Evolutionary conservation across 208 protist species (phyloP).

Genomic region (Sergeia podlipaevii): DNA sequence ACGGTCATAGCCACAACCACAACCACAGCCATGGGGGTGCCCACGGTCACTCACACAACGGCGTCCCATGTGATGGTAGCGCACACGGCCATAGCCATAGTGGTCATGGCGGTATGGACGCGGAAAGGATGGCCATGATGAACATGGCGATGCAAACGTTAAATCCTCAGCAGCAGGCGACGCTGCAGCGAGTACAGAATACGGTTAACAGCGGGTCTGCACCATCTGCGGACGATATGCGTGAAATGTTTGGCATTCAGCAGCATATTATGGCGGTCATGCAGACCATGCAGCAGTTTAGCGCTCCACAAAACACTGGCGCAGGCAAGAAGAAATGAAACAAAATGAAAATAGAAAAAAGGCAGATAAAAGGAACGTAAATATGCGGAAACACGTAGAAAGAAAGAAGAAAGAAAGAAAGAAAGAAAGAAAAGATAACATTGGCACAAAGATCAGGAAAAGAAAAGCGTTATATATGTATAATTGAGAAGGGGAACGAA

Average conservation of each 20-base stretch:
- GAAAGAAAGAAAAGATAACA: too few species aligned
- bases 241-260: conserved; percentile 71
- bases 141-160: conserved; percentile 73
- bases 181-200: conserved; percentile 53
- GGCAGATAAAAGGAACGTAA: too few species aligned
- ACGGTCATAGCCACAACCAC: conserved; percentile 14
- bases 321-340: conserved; percentile 4
- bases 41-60: conserved; percentile 25
- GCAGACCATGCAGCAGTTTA: conserved; percentile 68
- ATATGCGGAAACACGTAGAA: too few species aligned
- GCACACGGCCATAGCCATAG: conserved; percentile 22
- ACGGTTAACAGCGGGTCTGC: conserved; percentile 47
- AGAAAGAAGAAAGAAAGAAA: too few species aligned
- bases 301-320: conserved; percentile 3
- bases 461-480: too few species aligned
- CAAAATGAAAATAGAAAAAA: conserved; percentile 1
- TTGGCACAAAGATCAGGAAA: too few species aligned
- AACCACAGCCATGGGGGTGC: conserved; percentile 14
- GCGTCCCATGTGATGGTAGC: conserved; percentile 13
- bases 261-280: conserved; percentile 75
- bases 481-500: too few species aligned
- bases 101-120: conserved; percentile 2
- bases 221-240: conserved; percentile 54
- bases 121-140: conserved; percentile 35
- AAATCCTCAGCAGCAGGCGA: conserved; percentile 37